phyloP scores from a whole-genome alignment of 257 asterid genomes.

The Nicotiana benthamiana region DNA sequence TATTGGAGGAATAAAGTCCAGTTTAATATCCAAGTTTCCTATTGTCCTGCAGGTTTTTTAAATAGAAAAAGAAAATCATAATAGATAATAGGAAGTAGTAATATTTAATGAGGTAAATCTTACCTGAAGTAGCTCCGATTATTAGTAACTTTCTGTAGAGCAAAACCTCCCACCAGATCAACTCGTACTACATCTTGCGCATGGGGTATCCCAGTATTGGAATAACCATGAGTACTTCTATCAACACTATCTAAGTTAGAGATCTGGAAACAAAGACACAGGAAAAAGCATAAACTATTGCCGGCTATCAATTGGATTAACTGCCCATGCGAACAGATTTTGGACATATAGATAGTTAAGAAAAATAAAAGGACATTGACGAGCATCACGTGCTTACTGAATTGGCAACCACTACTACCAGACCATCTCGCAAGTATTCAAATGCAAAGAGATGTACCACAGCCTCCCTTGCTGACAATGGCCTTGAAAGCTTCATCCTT shows the following conservation, averaged over 20 bases:
- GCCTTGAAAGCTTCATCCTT: slow-evolving; percentile 97
- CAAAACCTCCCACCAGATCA: slow-evolving; percentile 81
- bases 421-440: slow-evolving; percentile 73
- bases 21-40: slow-evolving; percentile 72
- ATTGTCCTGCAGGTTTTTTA: slow-evolving; percentile 51
- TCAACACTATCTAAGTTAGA: slow-evolving; percentile 54
- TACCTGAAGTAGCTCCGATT: slow-evolving; percentile 78
- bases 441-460: slow-evolving; percentile 51
- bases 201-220: slow-evolving; percentile 54
- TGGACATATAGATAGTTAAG: background rate
- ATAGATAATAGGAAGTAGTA: background rate
- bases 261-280: slow-evolving; percentile 40
- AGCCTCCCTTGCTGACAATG: slow-evolving; percentile 81
- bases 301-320: background rate
- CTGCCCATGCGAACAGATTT: background rate
- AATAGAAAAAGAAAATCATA: background rate
- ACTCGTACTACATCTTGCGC: slow-evolving; percentile 67
- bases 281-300: background rate
- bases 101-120: too few species aligned
- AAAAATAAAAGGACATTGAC: background rate
- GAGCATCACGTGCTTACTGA: slow-evolving; percentile 39
- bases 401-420: slow-evolving; percentile 62
- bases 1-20: slow-evolving; percentile 68
- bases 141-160: slow-evolving; percentile 56
- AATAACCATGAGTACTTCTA: slow-evolving; percentile 53